Evolutionary conservation across 2,329 filamentous ascomycete species (phyloP).

Genomic region (Triangularia setosa): DNA sequence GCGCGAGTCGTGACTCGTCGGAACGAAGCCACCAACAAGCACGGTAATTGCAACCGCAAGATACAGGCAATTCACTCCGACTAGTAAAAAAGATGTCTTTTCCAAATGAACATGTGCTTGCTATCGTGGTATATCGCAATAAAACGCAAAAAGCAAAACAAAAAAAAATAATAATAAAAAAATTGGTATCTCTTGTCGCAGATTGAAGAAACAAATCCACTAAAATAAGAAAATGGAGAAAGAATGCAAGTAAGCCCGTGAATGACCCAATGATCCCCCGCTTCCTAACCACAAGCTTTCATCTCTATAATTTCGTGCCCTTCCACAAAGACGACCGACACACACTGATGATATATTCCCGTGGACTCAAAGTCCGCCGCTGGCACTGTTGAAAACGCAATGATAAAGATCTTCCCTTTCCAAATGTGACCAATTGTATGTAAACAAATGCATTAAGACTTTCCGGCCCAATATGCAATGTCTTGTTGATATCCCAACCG

Average conservation of each 20-base stretch:
- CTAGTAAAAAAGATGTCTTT: neutral
- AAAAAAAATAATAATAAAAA: neutral
- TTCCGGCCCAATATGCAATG: neutral
- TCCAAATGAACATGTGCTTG: neutral
- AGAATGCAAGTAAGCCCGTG: neutral
- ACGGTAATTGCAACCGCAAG: no score
- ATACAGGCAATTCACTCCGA: neutral
- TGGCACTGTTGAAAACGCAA: neutral
- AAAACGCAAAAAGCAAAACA: neutral
- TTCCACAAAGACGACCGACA: neutral
- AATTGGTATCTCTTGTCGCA: conserved; percentile 3
- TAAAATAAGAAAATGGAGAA: neutral
- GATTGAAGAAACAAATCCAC: neutral
- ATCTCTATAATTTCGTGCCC: neutral
- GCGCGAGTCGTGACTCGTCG: neutral
- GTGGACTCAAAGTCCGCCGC: neutral
- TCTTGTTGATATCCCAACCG: neutral
- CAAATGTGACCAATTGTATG: neutral
- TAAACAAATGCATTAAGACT: neutral
- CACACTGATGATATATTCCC: neutral
- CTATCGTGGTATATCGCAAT: conserved; percentile 8
- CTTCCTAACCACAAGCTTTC: neutral
- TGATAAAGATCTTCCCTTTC: neutral
- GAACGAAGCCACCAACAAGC: neutral
- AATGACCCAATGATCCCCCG: neutral